These are phyloP conservation scores for Fusarium sterilihyphosum DNA, from an alignment of 2,329 filamentous ascomycete genomes.

Conservation along the genomic window DNA sequence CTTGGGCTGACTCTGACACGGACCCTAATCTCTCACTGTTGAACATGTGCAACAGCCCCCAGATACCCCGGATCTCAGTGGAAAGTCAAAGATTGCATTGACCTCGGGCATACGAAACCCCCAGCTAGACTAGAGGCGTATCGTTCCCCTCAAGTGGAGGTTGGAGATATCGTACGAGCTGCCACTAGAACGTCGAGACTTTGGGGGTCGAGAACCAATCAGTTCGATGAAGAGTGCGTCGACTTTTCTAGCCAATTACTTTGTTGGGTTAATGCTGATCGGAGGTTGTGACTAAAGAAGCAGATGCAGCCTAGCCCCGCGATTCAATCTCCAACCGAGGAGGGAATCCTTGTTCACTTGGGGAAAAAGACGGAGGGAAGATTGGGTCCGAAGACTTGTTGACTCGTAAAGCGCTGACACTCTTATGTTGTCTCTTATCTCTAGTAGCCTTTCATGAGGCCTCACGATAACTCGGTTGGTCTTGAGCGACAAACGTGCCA, in stretches of 20 bases:
- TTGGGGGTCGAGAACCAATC: background rate
- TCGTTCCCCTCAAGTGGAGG: slow-evolving; percentile 4
- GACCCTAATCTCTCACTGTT: background rate
- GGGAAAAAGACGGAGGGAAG: background rate
- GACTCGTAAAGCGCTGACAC: background rate
- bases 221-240: background rate
- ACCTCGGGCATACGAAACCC: background rate
- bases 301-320: background rate
- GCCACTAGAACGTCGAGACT: background rate
- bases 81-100: background rate
- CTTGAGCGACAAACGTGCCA: background rate
- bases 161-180: slow-evolving; percentile 23
- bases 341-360: background rate
- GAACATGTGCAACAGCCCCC: background rate
- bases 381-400: background rate
- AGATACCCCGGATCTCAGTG: background rate
- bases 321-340: slow-evolving; percentile 1
- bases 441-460: too few relatives aligned
- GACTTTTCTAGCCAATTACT: background rate
- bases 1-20: background rate
- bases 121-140: background rate
- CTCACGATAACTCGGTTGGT: too few relatives aligned
- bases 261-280: background rate
- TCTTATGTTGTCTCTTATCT: background rate
- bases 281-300: slow-evolving; percentile 5